These are phyloP conservation scores for Fusarium sp. DNA, from an alignment of 2,329 filamentous ascomycete species.

Conservation along the genomic window DNA sequence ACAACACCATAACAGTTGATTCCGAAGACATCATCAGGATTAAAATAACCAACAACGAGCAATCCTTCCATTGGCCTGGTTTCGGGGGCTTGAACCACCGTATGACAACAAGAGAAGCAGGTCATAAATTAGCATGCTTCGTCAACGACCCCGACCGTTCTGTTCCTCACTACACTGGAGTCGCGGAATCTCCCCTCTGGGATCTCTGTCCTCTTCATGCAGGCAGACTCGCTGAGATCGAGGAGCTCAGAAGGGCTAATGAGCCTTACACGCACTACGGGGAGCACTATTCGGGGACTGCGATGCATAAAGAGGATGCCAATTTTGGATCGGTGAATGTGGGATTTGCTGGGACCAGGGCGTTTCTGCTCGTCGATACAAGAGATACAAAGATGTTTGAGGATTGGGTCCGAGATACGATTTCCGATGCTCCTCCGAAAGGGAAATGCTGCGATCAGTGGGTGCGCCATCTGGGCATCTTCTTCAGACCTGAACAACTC, in stretches of 20 bases:
- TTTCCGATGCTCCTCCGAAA: too few species aligned
- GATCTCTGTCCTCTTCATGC: background rate
- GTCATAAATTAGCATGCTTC: background rate
- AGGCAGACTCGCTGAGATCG: background rate
- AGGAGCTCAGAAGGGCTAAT: background rate
- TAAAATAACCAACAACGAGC: accelerated
- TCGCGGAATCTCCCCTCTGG: background rate
- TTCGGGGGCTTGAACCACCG: background rate
- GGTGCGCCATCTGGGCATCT: too few species aligned
- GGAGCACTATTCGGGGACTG: background rate
- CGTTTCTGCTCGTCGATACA: accelerated
- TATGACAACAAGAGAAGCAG: background rate
- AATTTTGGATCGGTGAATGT: background rate
- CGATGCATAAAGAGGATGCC: background rate
- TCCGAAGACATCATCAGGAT: background rate
- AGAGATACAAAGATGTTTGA: too few species aligned
- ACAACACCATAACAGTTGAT: accelerated
- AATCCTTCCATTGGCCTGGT: background rate
- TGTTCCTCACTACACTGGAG: background rate
- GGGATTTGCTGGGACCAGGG: too few species aligned
- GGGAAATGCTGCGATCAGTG: too few species aligned
- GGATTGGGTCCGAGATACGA: too few species aligned
- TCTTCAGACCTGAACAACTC: too few species aligned
- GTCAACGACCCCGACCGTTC: background rate
- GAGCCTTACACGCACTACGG: background rate